Evolutionary conservation across 208 protist species (phyloP), one percentile per base, ranked within the genome.

Genomic region (Endotrypanum monterogeii): DNA sequence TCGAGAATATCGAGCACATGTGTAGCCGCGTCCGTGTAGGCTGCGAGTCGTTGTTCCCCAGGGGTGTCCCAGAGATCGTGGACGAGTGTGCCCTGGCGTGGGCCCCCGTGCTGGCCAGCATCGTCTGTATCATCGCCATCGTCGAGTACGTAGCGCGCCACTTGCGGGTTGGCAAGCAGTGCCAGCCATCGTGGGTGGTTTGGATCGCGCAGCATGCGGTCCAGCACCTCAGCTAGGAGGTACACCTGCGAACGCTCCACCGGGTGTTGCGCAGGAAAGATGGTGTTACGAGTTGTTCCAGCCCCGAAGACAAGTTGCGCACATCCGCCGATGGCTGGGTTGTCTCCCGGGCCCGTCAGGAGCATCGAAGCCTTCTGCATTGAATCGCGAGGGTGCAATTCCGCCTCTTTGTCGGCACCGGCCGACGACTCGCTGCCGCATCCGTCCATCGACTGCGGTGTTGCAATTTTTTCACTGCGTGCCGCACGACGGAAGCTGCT

Each of bases 221-320:
- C 93, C 8, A 97, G 66, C 23, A 85, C 85, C 58, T 94, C 88
- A 0, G 88, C 89, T 20, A 97, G 83, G 25, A 97, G 76, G 72
- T 96, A 97, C 58, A 96, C 91, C 81, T 97, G 89, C 0, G 91
- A 83, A 14, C 93, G 85, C 14, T 88, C 89, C n/a, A 74, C 77
- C 11, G 91, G 87, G 32, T 84, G 80, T 9, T 55, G 62, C 8
- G 88, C 87, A 25, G 93, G 93, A 81, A 96, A 96, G 67, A 89
- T 78, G 28, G 70, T 51, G 62, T 67, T 73, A n/a, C 62, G 68
- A 20, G 39, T 16, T 9, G 50, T 9, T 28, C 30, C 44, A 58
- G 44, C 63, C 14, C 44, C 35, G 14, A 54, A 63, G 14, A 52
- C 28, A 35, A 63, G 37, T 54, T 60, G 68, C 20, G 54, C 55